Conservation (phyloP, 306 rosid species). For the Heteromeles arbutifolia region DNA sequence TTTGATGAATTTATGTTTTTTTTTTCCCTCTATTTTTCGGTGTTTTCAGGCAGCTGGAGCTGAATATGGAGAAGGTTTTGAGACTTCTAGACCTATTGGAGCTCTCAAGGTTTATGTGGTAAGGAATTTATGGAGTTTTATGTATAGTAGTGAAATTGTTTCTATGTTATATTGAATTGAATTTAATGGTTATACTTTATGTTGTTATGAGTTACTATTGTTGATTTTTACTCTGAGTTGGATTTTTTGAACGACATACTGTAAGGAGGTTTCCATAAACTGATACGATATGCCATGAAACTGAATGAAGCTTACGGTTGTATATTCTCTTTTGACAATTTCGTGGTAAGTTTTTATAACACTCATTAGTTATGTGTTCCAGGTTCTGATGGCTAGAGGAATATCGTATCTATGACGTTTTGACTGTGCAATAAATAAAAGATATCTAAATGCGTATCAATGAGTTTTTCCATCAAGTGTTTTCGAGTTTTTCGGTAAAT, state of each 20-base stretch:
- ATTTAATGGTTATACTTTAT: slow-evolving; percentile 2
- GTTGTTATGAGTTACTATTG: slow-evolving; percentile 17
- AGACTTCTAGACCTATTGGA: slow-evolving; percentile 35
- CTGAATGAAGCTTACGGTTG: slow-evolving; percentile 97
- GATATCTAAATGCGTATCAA: no score
- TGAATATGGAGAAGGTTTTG: slow-evolving; percentile 94
- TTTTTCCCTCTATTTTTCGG: not conserved
- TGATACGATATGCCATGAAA: slow-evolving; percentile 94
- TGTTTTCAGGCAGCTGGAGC: slow-evolving; percentile 81
- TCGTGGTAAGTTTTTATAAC: slow-evolving; percentile 52
- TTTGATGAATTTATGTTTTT: not conserved
- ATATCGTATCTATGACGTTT: not conserved
- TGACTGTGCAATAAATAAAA: not conserved
- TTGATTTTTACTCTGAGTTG: slow-evolving; percentile 41
- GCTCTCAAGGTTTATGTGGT: slow-evolving; percentile 33
- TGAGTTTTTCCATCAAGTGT: no score
- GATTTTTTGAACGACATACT: slow-evolving; percentile 85
- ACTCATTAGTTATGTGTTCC: not conserved
- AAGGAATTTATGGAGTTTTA: slow-evolving; percentile 22
- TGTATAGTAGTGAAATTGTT: not conserved
- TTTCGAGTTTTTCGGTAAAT: no score
- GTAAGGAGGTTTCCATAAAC: slow-evolving; percentile 85
- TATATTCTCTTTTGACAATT: slow-evolving; percentile 91
- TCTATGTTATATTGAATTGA: not conserved
- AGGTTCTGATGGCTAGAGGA: no score